Conservation (phyloP, 768 basidiomycete species). For the Amanita jacksonii region DNA sequence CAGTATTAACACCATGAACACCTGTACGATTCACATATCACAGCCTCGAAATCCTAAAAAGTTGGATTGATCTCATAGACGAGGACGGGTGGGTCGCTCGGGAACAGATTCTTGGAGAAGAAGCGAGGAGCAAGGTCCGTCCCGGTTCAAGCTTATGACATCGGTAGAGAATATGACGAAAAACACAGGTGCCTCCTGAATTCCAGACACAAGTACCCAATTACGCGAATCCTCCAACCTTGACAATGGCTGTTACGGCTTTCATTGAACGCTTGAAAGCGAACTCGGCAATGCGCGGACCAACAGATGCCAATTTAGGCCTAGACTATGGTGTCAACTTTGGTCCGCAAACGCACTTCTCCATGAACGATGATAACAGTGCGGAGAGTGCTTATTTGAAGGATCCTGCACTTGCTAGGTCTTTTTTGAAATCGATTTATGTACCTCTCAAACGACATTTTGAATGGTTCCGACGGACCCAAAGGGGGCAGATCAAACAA, state of each 20-base stretch:
- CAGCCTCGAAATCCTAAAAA: conserved; percentile 81
- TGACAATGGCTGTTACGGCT: conserved; percentile 87
- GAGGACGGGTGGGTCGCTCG: conserved; percentile 93
- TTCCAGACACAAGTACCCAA: conserved; percentile 92
- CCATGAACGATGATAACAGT: conserved; percentile 11
- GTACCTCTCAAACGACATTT: conserved; percentile 81
- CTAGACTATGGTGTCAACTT: conserved; percentile 47
- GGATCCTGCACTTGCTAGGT: conserved; percentile 49
- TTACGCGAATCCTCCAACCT: conserved; percentile 92
- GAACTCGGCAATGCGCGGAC: conserved; percentile 26
- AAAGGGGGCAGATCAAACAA: conserved; percentile 88
- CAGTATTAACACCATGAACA: not conserved
- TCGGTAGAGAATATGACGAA: not conserved
- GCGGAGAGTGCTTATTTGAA: conserved; percentile 38
- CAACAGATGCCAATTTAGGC: conserved; percentile 54
- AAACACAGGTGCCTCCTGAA: conserved; percentile 64
- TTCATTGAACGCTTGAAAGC: conserved; percentile 70
- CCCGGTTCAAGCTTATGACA: not conserved
- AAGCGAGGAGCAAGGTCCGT: conserved; percentile 83
- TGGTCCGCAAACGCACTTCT: conserved; percentile 43
- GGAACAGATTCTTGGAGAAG: conserved; percentile 94
- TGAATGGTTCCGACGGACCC: conserved; percentile 93
- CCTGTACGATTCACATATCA: not conserved
- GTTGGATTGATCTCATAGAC: conserved; percentile 88
- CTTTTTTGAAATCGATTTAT: conserved; percentile 77